Conservation (phyloP, 192 early-diverging fungal genomes). For the Polychytrium aggregatum region DNA sequence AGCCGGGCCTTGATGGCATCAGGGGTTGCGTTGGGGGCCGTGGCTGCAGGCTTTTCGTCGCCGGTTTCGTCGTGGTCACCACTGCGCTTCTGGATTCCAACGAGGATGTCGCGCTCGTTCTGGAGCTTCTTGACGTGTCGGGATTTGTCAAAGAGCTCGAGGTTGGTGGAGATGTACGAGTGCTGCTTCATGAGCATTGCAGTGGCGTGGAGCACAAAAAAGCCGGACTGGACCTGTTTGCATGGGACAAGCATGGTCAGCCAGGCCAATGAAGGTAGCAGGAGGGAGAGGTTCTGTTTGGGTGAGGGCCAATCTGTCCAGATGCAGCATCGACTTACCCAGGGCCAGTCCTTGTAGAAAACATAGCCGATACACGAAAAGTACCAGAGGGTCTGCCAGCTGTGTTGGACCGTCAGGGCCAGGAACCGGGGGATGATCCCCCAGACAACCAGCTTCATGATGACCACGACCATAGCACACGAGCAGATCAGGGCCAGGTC, state of each 20-base stretch:
- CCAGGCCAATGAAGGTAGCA: conserved; percentile 16
- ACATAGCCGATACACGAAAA: conserved; percentile 12
- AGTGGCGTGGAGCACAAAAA: conserved; percentile 75
- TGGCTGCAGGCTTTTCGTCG: not conserved
- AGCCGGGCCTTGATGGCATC: no score
- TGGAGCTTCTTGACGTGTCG: not conserved
- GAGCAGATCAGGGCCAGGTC: conserved; percentile 61
- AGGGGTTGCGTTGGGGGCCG: no score
- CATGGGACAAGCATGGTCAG: no score
- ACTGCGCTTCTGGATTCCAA: conserved; percentile 1
- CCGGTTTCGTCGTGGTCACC: not conserved
- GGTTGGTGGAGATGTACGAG: conserved; percentile 80
- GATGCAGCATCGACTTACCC: conserved; percentile 45
- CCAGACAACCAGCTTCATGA: conserved; percentile 40
- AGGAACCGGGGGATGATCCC: conserved; percentile 31
- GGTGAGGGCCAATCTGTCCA: no score
- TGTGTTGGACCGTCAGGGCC: conserved; percentile 44
- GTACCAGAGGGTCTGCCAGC: conserved; percentile 31
- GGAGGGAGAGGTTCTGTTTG: not conserved
- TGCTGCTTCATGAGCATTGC: conserved; percentile 95
- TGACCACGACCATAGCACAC: conserved; percentile 50
- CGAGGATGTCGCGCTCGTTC: not conserved
- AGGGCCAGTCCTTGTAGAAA: conserved; percentile 62
- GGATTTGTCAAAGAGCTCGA: conserved; percentile 42
- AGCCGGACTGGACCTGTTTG: conserved; percentile 63